Conservation (phyloP, 768 basidiomycete species). For the Termitomyces sp. region DNA sequence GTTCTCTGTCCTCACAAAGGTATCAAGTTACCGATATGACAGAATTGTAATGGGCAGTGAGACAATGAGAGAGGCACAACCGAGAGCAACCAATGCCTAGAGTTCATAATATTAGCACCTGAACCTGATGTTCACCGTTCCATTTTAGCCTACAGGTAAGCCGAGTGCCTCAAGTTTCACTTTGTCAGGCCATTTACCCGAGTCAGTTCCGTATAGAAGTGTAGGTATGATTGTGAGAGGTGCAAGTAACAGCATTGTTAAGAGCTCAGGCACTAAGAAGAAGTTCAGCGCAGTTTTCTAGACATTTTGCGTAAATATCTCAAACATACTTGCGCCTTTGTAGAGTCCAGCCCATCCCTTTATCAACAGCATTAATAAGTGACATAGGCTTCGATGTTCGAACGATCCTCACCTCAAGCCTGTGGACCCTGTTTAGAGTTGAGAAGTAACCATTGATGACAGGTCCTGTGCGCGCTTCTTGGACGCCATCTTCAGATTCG, state of each 20-base stretch:
- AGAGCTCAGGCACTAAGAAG: constrained; percentile 7
- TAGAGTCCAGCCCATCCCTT: constrained; percentile 70
- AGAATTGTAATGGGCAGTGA: constrained; percentile 10
- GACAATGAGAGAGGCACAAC: not conserved
- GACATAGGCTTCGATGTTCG: not conserved
- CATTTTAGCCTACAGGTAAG: not conserved
- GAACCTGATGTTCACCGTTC: not conserved
- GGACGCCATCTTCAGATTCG: constrained; percentile 58
- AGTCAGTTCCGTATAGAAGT: constrained; percentile 2
- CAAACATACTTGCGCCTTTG: constrained; percentile 62
- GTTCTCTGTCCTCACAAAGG: not conserved
- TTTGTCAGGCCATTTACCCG: constrained; percentile 1
- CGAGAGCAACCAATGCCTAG: constrained; percentile 1
- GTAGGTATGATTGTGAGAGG: not conserved
- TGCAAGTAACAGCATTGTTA: not conserved
- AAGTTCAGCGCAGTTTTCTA: not conserved
- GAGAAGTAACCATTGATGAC: constrained; percentile 66
- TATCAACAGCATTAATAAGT: not conserved
- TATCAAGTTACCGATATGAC: constrained; percentile 9
- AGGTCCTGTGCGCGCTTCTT: constrained; percentile 54
- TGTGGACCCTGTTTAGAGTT: constrained; percentile 68
- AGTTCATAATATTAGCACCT: not conserved
- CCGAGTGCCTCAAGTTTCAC: constrained; percentile 1
- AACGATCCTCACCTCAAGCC: constrained; percentile 54
- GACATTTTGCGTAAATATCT: not conserved